Evolutionary conservation across 352 stramenopile genomes (phyloP).

Genomic region (Globisporangium solare): DNA sequence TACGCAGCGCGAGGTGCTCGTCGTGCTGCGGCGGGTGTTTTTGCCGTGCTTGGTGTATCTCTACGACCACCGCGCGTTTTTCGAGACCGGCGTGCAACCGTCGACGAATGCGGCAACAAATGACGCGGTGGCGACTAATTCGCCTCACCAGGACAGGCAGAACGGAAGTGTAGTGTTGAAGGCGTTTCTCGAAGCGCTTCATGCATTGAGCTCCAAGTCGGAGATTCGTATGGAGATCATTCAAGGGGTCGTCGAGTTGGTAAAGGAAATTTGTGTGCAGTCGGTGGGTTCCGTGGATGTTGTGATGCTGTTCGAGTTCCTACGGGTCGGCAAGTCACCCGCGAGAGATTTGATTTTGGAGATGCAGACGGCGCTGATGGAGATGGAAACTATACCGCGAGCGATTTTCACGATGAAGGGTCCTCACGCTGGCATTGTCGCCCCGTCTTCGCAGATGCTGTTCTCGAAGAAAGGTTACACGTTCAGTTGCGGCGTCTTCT

Average conservation of each 20-base stretch:
- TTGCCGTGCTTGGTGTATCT: slow-evolving; percentile 27
- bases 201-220: slow-evolving; percentile 28
- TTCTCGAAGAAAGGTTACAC: slow-evolving; percentile 78
- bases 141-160: slow-evolving; percentile 11
- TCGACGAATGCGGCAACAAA: not conserved
- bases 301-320: slow-evolving; percentile 66
- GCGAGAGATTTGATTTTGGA: slow-evolving; percentile 45
- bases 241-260: slow-evolving; percentile 37
- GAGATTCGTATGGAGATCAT: slow-evolving; percentile 24
- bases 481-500: slow-evolving; percentile 55
- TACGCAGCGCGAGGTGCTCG: slow-evolving; percentile 27
- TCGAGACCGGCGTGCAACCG: slow-evolving; percentile 14
- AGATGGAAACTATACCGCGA: slow-evolving; percentile 45
- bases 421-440: slow-evolving; percentile 54
- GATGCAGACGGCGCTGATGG: slow-evolving; percentile 51
- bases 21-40: slow-evolving; percentile 40
- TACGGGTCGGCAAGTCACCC: slow-evolving; percentile 45
- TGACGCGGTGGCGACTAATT: not conserved
- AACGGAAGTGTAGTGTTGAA: slow-evolving; percentile 42
- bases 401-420: slow-evolving; percentile 74
- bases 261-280: slow-evolving; percentile 39
- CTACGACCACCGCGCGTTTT: slow-evolving; percentile 33
- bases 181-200: slow-evolving; percentile 39
- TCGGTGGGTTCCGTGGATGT: slow-evolving; percentile 58
- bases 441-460: slow-evolving; percentile 46